These are phyloP conservation scores for Coleophoma eucalyptorum DNA, from an alignment of 2,329 filamentous ascomycete genomes.

Conservation along the genomic window DNA sequence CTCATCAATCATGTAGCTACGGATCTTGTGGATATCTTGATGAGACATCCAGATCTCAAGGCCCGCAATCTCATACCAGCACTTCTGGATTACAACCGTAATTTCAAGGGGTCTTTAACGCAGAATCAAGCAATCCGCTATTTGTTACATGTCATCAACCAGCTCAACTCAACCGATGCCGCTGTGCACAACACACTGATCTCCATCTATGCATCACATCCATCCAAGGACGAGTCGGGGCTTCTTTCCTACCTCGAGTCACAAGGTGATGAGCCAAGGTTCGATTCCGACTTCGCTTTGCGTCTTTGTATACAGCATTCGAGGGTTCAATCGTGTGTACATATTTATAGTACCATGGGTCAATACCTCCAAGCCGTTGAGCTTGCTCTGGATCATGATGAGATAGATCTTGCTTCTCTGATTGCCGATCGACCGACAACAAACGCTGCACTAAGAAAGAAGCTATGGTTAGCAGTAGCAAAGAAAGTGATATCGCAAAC, in stretches of 20 bases:
- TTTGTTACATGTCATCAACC: conserved; percentile 87
- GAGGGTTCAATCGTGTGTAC: conserved; percentile 88
- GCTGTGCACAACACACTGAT: conserved; percentile 97
- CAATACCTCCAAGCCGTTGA: conserved; percentile 93
- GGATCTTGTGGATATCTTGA: conserved; percentile 90
- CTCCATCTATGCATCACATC: conserved; percentile 88
- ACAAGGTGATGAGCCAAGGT: conserved; percentile 81
- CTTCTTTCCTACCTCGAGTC: conserved; percentile 86
- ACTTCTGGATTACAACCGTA: conserved; percentile 87
- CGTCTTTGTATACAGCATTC: conserved; percentile 93
- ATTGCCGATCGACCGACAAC: conserved; percentile 84
- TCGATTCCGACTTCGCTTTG: conserved; percentile 94
- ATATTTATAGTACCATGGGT: conserved; percentile 96
- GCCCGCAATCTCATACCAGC: conserved; percentile 88
- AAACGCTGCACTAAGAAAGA: conserved; percentile 79
- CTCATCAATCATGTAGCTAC: conserved; percentile 84
- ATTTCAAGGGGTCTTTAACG: conserved; percentile 59
- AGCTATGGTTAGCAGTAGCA: conserved; percentile 91
- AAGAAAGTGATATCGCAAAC: conserved; percentile 88
- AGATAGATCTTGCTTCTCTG: conserved; percentile 83
- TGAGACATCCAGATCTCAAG: conserved; percentile 83
- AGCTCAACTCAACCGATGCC: conserved; percentile 73
- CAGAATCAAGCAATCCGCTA: conserved; percentile 94
- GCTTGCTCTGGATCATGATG: conserved; percentile 82
- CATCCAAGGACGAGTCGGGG: conserved; percentile 78